Conservation (phyloP, 1,284 basidiomycete genomes). For the Neolentinus lepideus region DNA sequence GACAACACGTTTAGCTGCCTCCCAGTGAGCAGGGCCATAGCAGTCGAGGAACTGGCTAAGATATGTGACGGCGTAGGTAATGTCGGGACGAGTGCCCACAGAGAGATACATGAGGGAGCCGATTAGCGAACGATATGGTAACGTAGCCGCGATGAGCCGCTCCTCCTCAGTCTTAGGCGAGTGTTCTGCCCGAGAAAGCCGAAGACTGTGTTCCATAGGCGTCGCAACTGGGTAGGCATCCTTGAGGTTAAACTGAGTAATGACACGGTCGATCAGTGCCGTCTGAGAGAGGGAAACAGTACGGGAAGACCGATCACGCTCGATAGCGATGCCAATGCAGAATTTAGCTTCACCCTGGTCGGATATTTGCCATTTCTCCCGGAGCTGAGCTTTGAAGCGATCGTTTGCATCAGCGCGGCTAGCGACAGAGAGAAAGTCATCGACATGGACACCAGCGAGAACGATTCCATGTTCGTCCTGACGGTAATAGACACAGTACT, state of each 20-base stretch:
- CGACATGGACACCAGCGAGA: slow-evolving; percentile 25
- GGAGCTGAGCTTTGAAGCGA: slow-evolving; percentile 20
- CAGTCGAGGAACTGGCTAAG: slow-evolving; percentile 12
- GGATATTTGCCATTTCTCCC: slow-evolving; percentile 21
- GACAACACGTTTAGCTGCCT: slow-evolving; percentile 28
- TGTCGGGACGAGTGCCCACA: slow-evolving; percentile 10
- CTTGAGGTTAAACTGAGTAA: slow-evolving; percentile 10
- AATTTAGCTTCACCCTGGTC: slow-evolving; percentile 18
- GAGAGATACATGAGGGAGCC: slow-evolving; percentile 2
- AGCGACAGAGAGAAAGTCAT: slow-evolving; percentile 24
- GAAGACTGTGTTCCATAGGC: slow-evolving; percentile 9
- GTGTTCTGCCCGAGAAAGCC: background rate
- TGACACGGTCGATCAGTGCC: slow-evolving; percentile 13
- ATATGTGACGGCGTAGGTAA: slow-evolving; percentile 9
- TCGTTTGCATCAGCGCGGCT: slow-evolving; percentile 11
- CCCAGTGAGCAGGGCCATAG: slow-evolving; percentile 26
- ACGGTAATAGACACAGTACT: slow-evolving; percentile 28
- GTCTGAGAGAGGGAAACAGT: slow-evolving; percentile 14
- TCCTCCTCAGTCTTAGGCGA: background rate
- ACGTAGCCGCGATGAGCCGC: background rate
- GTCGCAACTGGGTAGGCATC: slow-evolving; percentile 19
- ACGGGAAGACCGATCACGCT: background rate
- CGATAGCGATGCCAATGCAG: slow-evolving; percentile 22
- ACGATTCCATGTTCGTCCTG: slow-evolving; percentile 11
- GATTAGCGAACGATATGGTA: background rate